Base-by-base conservation (phyloP, 83 land plant species). In the Thuja plicata region DNA sequence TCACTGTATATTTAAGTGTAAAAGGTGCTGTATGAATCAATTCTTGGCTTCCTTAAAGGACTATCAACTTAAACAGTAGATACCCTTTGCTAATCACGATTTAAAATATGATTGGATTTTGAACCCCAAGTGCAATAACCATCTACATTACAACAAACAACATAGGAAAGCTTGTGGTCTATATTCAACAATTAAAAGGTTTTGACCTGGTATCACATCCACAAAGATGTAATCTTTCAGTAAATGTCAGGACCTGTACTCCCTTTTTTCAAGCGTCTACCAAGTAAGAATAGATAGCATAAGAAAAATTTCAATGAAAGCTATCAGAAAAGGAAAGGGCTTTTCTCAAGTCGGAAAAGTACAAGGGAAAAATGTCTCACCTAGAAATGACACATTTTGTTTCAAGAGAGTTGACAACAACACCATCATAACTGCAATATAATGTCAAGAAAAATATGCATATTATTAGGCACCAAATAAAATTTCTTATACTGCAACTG, bases 371-470 rank as follows among this genome's bases (percentile, higher is more conserved):
- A 24, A 10, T 82, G 32, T 12, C 90, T 89, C 89, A 98, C 99
- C 95, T 86, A 9, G 95, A 92, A 73, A 98, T 46, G 12, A 91
- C 78, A 17, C 21, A 89, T 88, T 88, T 95, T 16, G 95, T 92
- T 86, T 91, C 90, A 87, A 95, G 91, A 80, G 97, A 97, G 87
- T 87, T 92, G 54, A 93, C 93, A 89, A 98, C 91, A 87, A 98
- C 92, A 78, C 99, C 99, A 92, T 95, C 95, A 88, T 92, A 98
- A 86, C 99, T 97, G 96, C 93, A 96, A 21, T 87, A 88, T 1
- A 35, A 16, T 57, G 71, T 57, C 87, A 86, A 86, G 34, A 17
- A 86, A 57, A 86, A 54, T 35, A 11, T 54, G 55, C 32, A 24
- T 80, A 82, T 8, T 83, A 12, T 82, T 82, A 82, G 24, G 30